Base-by-base conservation (phyloP, 441 rosid species). In the Adansonia madagascariensis region DNA sequence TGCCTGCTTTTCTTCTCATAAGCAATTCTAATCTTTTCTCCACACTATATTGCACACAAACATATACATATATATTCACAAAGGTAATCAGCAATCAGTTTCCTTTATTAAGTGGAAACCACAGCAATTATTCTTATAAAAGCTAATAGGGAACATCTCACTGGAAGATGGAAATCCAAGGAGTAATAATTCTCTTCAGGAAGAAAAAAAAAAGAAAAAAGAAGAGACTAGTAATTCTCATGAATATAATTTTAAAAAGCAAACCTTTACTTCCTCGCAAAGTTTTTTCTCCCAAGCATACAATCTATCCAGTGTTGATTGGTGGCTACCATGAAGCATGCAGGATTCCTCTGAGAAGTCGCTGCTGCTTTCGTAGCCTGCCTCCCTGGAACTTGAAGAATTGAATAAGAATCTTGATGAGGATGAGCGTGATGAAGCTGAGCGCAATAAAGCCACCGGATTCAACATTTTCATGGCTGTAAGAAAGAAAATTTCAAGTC, bases 211-310 rank as follows among this genome's bases (percentile, higher is more conserved):
- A 27, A 27, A 27, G n/a, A 24, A 24, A 24, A 24, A 8, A 3
- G 0, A 52, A n/a, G 20, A 56, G 8, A 18, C 4, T 2, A 56
- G 15, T 59, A 59, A 20, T 20, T n/a, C 35, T 59, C 35, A 22
- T 22, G 14, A 59, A 22, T 22, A 20, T 8, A 0, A 59, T 20
- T 22, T 59, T 59, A 22, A 20, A 8, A 18, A 18, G 66, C 64
- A 79, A 87, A 96, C 97, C 94, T 80, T 88, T 80, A 96, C 98
- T 90, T 92, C 96, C 53, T 91, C 91, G 3, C 90, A 96, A 73
- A 92, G 98, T 83, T 94, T 96, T 89, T 96, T 96, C 89, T 96
- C 99, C 99, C 98, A 94, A 35, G 90, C 91, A 74, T 89, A 91
- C 77, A 94, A 87, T 73, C 90, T 83, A 82, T 94, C 97, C 84